These are phyloP conservation scores for Septoria linicola DNA, from an alignment of 2,329 filamentous ascomycete species.

Conservation along the genomic window DNA sequence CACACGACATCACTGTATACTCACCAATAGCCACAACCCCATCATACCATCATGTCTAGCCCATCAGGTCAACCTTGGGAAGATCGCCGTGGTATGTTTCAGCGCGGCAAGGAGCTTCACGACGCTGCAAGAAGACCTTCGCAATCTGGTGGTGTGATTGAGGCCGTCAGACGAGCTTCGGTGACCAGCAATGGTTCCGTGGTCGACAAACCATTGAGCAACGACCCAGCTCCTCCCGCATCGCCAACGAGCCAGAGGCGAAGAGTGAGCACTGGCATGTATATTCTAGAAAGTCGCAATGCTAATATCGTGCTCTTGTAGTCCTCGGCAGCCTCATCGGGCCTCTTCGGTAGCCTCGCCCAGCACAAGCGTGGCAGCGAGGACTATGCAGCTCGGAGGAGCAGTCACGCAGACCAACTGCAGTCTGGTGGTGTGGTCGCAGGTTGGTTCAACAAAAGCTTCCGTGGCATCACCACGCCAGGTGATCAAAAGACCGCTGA, in stretches of 20 bases:
- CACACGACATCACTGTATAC: slow-evolving; percentile 7
- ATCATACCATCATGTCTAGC: slow-evolving; percentile 17
- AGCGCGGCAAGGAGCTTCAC: slow-evolving; percentile 37
- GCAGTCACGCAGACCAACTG: slow-evolving; percentile 30
- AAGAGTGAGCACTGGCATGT: slow-evolving; percentile 13
- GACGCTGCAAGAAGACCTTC: slow-evolving; percentile 27
- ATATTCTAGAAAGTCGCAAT: not conserved
- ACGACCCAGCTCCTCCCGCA: slow-evolving; percentile 20
- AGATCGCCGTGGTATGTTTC: slow-evolving; percentile 38
- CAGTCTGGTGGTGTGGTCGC: slow-evolving; percentile 24
- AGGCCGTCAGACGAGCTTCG: slow-evolving; percentile 34
- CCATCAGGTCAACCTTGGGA: slow-evolving; percentile 25
- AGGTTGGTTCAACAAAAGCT: slow-evolving; percentile 35
- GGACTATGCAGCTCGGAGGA: slow-evolving; percentile 35
- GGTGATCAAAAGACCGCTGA: slow-evolving; percentile 12
- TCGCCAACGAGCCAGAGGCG: slow-evolving; percentile 23
- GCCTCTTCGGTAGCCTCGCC: slow-evolving; percentile 33
- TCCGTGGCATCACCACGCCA: slow-evolving; percentile 28
- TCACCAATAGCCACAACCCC: not conserved
- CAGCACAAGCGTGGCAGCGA: slow-evolving; percentile 36
- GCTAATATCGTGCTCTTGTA: slow-evolving; percentile 6
- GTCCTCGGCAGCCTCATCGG: slow-evolving; percentile 31
- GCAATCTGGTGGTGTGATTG: slow-evolving; percentile 25
- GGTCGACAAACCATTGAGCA: slow-evolving; percentile 31
- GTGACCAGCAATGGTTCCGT: slow-evolving; percentile 23